Evolutionary conservation across 1,284 basidiomycete species (phyloP), one percentile per base, ranked within the genome.

Genomic region (Cryptococcus maquisensis): DNA sequence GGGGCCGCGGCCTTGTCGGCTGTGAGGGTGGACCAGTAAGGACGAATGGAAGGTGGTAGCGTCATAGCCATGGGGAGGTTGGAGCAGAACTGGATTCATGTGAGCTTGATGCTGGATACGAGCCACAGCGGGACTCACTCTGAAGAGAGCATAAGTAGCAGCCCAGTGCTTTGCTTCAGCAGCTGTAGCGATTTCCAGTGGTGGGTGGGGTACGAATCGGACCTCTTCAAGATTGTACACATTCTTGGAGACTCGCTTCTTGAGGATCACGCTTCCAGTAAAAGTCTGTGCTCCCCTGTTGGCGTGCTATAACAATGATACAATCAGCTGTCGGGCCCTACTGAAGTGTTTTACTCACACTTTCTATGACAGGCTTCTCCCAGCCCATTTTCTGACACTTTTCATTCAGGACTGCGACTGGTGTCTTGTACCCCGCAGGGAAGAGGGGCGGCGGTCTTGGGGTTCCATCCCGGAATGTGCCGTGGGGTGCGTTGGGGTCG

Each of bases 371-470:
- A 1, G 90, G 84, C 58, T 86, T 86, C 56, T 90, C 87, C 90
- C 89, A 94, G 1, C 86, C 87, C 55, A 83, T 81, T 73, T 90
- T 90, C 67, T 90, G 88, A 65, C 90, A 92, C 71, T 89, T 84
- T 78, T 92, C 89, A 54, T 88, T 81, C 23, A 93, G 79, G 16
- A 90, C 69, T 63, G 81, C 85, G 42, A 89, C 68, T 3, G 90
- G 90, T 52, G 82, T 85, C 76, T 93, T 93, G 63, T 83, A 91
- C 15, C 89, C 88, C 13, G 83, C 78, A 39, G 88, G 88, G 66
- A 93, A 92, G 24, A 92, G 77, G 0, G 86, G 75, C 8, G 75
- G 73, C 8, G 77, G 75, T 15, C 72, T 58, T 4, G 68, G 64
- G 6, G 71, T 67, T 21, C 57, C 61, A 37, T 64, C 62, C 4